Conservation (phyloP, 441 rosid species). For the Arabidopsis lyrata region DNA sequence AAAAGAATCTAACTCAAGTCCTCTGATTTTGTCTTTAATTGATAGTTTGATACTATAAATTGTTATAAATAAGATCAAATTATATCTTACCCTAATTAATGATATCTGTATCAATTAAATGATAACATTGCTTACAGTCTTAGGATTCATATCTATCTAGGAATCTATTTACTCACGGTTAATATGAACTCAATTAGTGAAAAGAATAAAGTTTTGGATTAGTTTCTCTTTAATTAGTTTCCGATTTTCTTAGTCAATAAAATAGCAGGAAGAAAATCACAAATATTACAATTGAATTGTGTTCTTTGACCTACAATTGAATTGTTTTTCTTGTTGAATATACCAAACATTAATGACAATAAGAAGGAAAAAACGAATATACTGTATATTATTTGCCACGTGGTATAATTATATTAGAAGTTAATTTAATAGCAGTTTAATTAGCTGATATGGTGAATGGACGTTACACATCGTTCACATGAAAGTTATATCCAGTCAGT, state of each 20-base stretch:
- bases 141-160: not conserved
- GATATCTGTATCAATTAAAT: constrained; percentile 28
- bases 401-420: not conserved
- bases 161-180: not conserved
- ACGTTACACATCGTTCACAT: not conserved
- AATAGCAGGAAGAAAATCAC: not conserved
- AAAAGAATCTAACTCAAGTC: constrained; percentile 23
- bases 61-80: not conserved
- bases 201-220: not conserved
- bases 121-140: constrained; percentile 1
- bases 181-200: not conserved
- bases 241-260: not conserved
- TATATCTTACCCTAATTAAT: not conserved
- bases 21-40: constrained; percentile 30
- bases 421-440: not conserved
- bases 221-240: constrained; percentile 2
- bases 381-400: not conserved
- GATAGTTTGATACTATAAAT: not conserved
- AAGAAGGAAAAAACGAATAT: not conserved
- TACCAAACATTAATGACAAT: not conserved
- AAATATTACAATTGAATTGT: not conserved
- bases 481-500: not conserved
- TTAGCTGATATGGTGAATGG: not conserved
- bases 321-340: not conserved
- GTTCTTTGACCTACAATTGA: not conserved